Conservation (phyloP, 306 rosid species). For the Phaseolus lunatus region DNA sequence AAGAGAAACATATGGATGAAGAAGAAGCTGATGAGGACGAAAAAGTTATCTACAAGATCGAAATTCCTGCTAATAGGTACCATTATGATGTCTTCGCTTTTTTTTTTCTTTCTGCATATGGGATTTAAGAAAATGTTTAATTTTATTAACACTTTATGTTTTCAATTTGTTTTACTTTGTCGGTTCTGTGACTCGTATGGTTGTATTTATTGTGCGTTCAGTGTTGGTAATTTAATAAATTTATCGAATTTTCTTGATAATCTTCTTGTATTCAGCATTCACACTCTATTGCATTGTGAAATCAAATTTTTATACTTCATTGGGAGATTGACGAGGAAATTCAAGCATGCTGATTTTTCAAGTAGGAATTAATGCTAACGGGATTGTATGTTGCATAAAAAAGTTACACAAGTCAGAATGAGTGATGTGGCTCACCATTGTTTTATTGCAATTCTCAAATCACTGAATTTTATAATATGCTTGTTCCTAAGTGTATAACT, state of each 20-base stretch:
- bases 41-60: constrained; percentile 66
- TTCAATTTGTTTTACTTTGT: neutral
- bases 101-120: neutral
- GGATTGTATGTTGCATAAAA: neutral
- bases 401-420: constrained; percentile 8
- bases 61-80: constrained; percentile 90
- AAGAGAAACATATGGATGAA: constrained; percentile 80
- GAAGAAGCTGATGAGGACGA: constrained; percentile 52
- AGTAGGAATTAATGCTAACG: neutral
- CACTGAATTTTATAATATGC: neutral
- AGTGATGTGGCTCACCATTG: neutral
- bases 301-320: neutral
- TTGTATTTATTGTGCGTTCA: neutral
- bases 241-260: neutral
- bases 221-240: neutral
- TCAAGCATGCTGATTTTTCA: neutral
- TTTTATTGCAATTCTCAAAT: constrained; percentile 8
- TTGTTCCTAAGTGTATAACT: neutral
- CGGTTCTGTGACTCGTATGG: neutral
- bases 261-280: neutral
- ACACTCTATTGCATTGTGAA: neutral
- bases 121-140: neutral
- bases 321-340: constrained; percentile 7
- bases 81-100: neutral
- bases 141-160: neutral